These are phyloP conservation scores for Xylogone sp. DNA, from an alignment of 2,329 filamentous ascomycete genomes.

Conservation along the genomic window DNA sequence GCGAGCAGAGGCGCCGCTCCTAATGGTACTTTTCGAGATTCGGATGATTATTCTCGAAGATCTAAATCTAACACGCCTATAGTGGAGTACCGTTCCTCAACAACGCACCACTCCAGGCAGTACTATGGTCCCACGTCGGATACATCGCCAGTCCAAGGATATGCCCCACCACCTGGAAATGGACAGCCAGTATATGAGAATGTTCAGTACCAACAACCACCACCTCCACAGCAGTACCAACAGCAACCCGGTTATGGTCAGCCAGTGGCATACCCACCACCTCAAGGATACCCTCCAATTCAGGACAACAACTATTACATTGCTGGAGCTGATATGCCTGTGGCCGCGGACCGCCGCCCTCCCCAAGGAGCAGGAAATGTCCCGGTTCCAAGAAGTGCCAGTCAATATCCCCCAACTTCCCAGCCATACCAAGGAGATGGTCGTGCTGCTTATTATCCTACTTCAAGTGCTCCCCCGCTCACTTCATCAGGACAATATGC, in stretches of 20 bases:
- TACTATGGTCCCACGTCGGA: constrained; percentile 28
- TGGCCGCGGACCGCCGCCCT: constrained; percentile 1
- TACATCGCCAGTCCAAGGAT: constrained; percentile 14
- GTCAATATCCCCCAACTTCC: constrained; percentile 9
- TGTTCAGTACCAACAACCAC: constrained; percentile 14
- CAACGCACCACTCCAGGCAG: constrained; percentile 30
- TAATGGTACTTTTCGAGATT: constrained; percentile 30
- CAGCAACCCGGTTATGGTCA: constrained; percentile 16
- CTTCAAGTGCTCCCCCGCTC: constrained; percentile 24
- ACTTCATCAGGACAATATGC: constrained; percentile 34
- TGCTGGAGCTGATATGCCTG: constrained; percentile 21
- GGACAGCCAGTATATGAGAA: constrained; percentile 22
- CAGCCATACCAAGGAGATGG: constrained; percentile 13
- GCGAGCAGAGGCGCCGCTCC: constrained; percentile 22
- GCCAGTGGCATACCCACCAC: constrained; percentile 13
- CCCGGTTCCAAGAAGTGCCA: constrained; percentile 15
- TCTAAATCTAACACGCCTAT: constrained; percentile 33
- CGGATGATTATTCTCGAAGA: constrained; percentile 26
- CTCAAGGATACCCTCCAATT: constrained; percentile 18
- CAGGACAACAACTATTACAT: constrained; percentile 22
- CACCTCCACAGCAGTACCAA: constrained; percentile 12
- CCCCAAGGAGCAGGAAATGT: constrained; percentile 5
- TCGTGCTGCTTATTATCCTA: constrained; percentile 13
- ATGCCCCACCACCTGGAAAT: constrained; percentile 14
- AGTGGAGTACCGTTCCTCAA: constrained; percentile 30